Percentiles rank a stretch among this genome's conserved stretches.
Conservation (phyloP, 495 filamentous ascomycete species). For the Penicillium bialowiezense region DNA sequence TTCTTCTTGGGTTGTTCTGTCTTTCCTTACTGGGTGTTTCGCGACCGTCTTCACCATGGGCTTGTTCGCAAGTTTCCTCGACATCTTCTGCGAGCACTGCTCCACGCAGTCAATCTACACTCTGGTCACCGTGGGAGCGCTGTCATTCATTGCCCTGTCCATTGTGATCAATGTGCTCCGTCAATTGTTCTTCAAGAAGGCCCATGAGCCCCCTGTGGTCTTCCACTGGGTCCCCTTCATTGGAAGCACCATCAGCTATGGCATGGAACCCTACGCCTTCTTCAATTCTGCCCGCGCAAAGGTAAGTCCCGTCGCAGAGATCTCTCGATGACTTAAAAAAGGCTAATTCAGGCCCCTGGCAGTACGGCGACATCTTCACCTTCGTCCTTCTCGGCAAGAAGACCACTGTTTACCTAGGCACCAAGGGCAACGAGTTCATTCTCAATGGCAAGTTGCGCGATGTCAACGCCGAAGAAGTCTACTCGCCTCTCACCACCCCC, state of each 20-base stretch:
- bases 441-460: slow-evolving; percentile 60
- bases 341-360: slow-evolving; percentile 11
- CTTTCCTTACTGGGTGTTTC: too few species aligned
- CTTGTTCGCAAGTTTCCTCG: slow-evolving; percentile 35
- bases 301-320: slow-evolving; percentile 25
- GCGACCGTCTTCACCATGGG: slow-evolving; percentile 33
- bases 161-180: slow-evolving; percentile 60
- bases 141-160: slow-evolving; percentile 34
- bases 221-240: slow-evolving; percentile 64
- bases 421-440: slow-evolving; percentile 62
- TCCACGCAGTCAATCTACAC: slow-evolving; percentile 34
- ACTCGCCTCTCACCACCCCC: slow-evolving; percentile 58
- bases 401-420: slow-evolving; percentile 59
- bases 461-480: slow-evolving; percentile 64
- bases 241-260: slow-evolving; percentile 62
- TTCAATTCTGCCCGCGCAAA: slow-evolving; percentile 55
- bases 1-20: too few species aligned
- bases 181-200: slow-evolving; percentile 69
- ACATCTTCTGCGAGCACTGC: slow-evolving; percentile 39
- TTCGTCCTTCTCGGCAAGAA: slow-evolving; percentile 63
- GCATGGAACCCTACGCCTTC: slow-evolving; percentile 62
- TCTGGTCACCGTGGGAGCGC: slow-evolving; percentile 21
- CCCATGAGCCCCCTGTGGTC: slow-evolving; percentile 59
- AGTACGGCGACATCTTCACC: slow-evolving; percentile 66
- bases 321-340: not conserved